Base-by-base conservation (phyloP, 108 stramenopile species). In the Nitzschia palea region DNA sequence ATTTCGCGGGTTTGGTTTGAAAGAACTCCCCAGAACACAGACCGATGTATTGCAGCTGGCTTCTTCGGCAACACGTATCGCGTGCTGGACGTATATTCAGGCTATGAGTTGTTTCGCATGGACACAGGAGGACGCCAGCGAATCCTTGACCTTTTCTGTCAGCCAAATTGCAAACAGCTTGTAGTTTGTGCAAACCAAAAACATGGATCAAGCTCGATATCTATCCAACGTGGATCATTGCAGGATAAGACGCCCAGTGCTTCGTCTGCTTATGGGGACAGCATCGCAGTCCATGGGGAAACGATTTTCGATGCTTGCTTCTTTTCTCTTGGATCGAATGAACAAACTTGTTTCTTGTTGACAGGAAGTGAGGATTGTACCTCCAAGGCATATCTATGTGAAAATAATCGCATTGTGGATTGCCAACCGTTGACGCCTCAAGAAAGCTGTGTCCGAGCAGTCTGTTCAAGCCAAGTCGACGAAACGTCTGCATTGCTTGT, bases 331-430 rank as follows among this genome's bases (percentile, higher is more conserved):
- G 68, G 25, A 58, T 34, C 25, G 36, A 37, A 17, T 12, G 44
- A 40, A 52, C 26, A 57, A 40, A 35, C 44, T 14, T 0, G 27
- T 52, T 55, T 66, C 62, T 52, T 92, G 9, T 52, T 89, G 3
- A 74, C 86, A 18, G 90, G 80, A 15, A 87, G 87, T 44, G 88
- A 92, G 66, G 90, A 92, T 43, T 85, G 86, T 36, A 55, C 59
- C 35, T 78, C 81, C 5, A 87, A 74, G 43, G 57, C 86, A 34
- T 76, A 75, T 27, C 55, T 67, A 4, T 81, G 68, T 45, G 55
- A 72, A 42, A 45, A 73, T 23, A 76, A 65, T 5, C 44, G 34
- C 1, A 48, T 90, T 44, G 37, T 70, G 4, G 55, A 76, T 62
- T 67, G 78, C 3, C 60, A 53, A 37, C 59, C 51, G 2, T 56